Conservation (phyloP, 2,329 filamentous ascomycete genomes). For the Colletotrichum acutatum region DNA sequence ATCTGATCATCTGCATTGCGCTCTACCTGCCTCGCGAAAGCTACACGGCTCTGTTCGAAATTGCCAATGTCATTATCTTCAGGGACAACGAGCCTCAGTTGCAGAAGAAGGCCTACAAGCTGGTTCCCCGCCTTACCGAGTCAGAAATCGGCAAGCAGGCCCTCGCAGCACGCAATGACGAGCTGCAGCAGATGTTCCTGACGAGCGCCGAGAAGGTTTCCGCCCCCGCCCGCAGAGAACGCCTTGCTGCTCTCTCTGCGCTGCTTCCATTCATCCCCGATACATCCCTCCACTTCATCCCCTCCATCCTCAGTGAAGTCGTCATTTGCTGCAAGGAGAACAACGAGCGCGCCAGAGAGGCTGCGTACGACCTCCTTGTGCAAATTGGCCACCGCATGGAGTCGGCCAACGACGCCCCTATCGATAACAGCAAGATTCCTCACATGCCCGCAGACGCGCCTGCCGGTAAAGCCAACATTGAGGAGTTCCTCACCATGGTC, state of each 20-base stretch:
- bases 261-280: conserved; percentile 83
- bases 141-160: conserved; percentile 83
- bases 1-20: conserved; percentile 95
- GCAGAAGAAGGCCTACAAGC: conserved; percentile 99
- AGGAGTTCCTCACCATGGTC: conserved; percentile 99
- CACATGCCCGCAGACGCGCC: conserved; percentile 88
- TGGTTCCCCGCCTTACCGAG: conserved; percentile 89
- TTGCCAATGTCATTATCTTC: conserved; percentile 84
- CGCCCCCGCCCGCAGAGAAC: conserved; percentile 85
- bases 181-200: conserved; percentile 86
- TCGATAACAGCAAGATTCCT: conserved; percentile 87
- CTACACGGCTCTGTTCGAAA: conserved; percentile 86
- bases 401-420: conserved; percentile 72
- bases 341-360: conserved; percentile 91
- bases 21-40: conserved; percentile 90
- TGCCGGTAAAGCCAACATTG: conserved; percentile 81
- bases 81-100: conserved; percentile 88
- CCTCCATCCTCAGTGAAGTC: conserved; percentile 89
- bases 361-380: conserved; percentile 90
- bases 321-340: conserved; percentile 98
- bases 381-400: conserved; percentile 86
- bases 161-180: conserved; percentile 77
- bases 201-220: conserved; percentile 86
- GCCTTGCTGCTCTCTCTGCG: conserved; percentile 83
- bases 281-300: conserved; percentile 90